Evolutionary conservation across 2,329 filamentous ascomycete species (phyloP), one percentile per base, ranked within the genome.

Genomic region (Penicillium sp.): DNA sequence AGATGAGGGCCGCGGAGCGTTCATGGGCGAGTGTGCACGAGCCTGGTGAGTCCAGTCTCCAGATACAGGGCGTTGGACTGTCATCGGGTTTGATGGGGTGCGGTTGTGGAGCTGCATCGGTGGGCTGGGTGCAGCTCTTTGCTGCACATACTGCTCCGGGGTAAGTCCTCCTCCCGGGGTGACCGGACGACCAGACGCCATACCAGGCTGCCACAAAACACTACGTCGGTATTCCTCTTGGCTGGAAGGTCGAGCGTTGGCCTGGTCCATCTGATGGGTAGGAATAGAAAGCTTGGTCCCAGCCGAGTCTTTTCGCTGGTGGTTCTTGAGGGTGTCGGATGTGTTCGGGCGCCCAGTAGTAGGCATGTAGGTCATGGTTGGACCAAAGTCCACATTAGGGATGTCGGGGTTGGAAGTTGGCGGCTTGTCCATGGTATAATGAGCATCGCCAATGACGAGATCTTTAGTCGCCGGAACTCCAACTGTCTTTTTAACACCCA

Each of bases 321-420:
- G 64, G 39, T 70, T 68, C 31, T 63, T 80, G 54, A 83, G 70
- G 3, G 81, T 81, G 42, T 81, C 81, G 45, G 79, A 81, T 1
- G 82, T 84, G 40, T 71, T 78, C n/a, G 83, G 82, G 8, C 82
- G 79, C 61, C 77, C 79, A 16, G 74, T 77, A 41, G 77, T 77
- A 27, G 83, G 81, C 56, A 77, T 77, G 53, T 91, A 88, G 55
- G 88, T 87, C 63, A 90, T 76, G 0, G 92, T 96, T 5, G 88
- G 90, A 0, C 93, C 93, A 73, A 97, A 97, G 70, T 97, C 87
- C 58, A 96, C 83, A 4, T 81, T 76, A 1, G 90, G 90, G 56
- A 96, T 85, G 53, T 84, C 80, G 22, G 83, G 78, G 13, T 77
- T 75, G 36, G 68, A 60, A 31, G 65, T 66, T 21, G 59, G 43